Conservation (phyloP, 495 filamentous ascomycete species). For the Hypoxylon crocopeplum region DNA sequence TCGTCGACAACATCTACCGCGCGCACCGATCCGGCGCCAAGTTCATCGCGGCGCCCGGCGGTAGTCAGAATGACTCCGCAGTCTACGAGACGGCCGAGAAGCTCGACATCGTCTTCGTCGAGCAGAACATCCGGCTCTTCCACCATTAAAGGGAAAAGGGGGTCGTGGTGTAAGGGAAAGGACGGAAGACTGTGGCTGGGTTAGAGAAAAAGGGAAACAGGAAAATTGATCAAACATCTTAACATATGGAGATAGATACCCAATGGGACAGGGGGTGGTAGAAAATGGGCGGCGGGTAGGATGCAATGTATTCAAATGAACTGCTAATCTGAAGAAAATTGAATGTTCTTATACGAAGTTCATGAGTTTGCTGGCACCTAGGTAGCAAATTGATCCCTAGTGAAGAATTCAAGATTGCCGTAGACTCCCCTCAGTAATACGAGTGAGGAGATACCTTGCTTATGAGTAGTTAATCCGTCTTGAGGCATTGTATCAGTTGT, state of each 20-base stretch:
- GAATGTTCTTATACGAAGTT: conserved; percentile 1
- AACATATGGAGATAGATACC: conserved; percentile 17
- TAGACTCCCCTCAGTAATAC: too few relatives aligned
- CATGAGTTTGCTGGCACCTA: neutral
- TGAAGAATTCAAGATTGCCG: conserved; percentile 67
- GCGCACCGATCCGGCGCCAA: conserved; percentile 87
- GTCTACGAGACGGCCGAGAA: conserved; percentile 94
- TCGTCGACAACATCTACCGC: conserved; percentile 96
- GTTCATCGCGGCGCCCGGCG: conserved; percentile 91
- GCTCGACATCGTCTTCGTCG: conserved; percentile 87
- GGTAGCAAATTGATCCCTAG: conserved; percentile 5
- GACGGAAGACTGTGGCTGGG: neutral
- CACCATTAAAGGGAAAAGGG: conserved; percentile 71
- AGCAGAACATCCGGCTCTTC: conserved; percentile 87
- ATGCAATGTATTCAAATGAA: neutral
- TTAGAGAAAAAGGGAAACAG: conserved; percentile 15
- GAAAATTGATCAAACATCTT: conserved; percentile 8
- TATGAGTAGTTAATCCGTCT: too few relatives aligned
- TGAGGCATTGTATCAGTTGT: too few relatives aligned
- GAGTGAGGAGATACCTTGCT: too few relatives aligned
- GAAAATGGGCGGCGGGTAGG: conserved; percentile 4
- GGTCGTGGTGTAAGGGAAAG: neutral
- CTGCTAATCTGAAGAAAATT: neutral
- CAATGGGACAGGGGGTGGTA: conserved; percentile 4
- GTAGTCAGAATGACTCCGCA: conserved; percentile 88